Conservation (phyloP, 2,329 filamentous ascomycete genomes). For the Stagonosporopsis tanaceti region DNA sequence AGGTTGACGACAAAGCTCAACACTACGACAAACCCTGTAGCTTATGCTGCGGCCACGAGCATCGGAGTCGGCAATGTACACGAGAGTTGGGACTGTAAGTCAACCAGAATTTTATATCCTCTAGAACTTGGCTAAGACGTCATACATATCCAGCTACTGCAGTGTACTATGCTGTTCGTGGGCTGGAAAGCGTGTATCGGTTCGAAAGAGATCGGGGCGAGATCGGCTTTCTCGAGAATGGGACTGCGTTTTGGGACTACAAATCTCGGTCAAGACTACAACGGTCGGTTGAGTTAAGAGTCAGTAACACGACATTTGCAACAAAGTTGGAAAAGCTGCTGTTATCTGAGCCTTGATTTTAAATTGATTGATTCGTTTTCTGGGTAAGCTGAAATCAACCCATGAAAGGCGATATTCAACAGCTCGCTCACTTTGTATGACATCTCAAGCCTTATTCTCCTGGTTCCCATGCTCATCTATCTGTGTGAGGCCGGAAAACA, state of each 20-base stretch:
- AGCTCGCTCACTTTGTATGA: too few relatives aligned
- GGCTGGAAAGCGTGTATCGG: neutral
- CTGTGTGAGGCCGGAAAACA: too few relatives aligned
- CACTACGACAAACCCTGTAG: neutral
- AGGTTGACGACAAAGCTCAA: constrained; percentile 8
- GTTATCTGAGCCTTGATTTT: neutral
- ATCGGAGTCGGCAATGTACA: constrained; percentile 8
- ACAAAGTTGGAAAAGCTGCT: neutral
- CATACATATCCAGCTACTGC: neutral
- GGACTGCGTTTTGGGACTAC: constrained; percentile 5
- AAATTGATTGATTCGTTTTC: too few relatives aligned
- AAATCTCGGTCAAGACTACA: neutral
- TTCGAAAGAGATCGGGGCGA: constrained; percentile 1
- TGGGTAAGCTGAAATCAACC: too few relatives aligned
- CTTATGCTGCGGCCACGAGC: constrained; percentile 7
- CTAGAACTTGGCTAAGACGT: neutral
- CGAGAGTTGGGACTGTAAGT: constrained; percentile 12
- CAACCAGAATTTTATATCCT: too few relatives aligned
- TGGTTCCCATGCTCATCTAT: too few relatives aligned
- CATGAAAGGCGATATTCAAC: too few relatives aligned
- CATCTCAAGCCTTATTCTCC: too few relatives aligned
- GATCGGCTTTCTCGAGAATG: constrained; percentile 4
- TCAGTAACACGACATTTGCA: constrained; percentile 2
- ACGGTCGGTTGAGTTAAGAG: neutral
- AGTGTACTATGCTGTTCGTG: constrained; percentile 8